Percentiles rank a stretch among this genome's conserved stretches.
phyloP scores from a whole-genome alignment of 805 yeast species.

The Kodamaea leandrae region DNA sequence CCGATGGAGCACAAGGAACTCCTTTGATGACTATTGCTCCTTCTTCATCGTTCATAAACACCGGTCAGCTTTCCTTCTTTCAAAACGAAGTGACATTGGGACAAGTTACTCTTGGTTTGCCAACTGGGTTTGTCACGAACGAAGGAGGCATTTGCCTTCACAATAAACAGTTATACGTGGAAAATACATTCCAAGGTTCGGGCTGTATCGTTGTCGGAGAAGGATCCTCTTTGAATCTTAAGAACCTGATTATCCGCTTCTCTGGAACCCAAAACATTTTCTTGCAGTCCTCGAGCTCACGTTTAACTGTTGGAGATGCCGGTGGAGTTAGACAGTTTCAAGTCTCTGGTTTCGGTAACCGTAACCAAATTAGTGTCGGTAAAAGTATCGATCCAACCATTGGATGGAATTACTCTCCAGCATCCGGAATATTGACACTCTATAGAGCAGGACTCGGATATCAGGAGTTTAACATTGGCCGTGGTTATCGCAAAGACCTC shows the following conservation, averaged over 20 bases:
- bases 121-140: constrained; percentile 13
- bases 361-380: constrained; percentile 25
- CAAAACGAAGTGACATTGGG: constrained; percentile 21
- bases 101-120: constrained; percentile 17
- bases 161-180: constrained; percentile 21
- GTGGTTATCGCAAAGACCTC: constrained; percentile 9
- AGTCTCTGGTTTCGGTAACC: constrained; percentile 28
- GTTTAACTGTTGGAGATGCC: constrained; percentile 15
- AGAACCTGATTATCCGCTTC: constrained; percentile 7
- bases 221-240: constrained; percentile 11
- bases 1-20: constrained; percentile 10
- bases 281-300: constrained; percentile 9
- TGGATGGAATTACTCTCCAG: constrained; percentile 6
- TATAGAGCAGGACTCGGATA: constrained; percentile 5
- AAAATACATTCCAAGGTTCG: constrained; percentile 21
- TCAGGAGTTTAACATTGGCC: constrained; percentile 13
- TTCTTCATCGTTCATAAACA: constrained; percentile 14
- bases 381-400: constrained; percentile 7
- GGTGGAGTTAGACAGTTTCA: constrained; percentile 17
- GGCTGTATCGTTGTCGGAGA: constrained; percentile 27
- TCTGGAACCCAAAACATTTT: constrained; percentile 13
- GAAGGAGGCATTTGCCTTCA: constrained; percentile 22
- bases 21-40: constrained; percentile 13
- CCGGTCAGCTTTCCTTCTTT: constrained; percentile 21
- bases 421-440: constrained; percentile 22